These are phyloP conservation scores for Dentipellis sp. DNA, from an alignment of 768 basidiomycete species.

Conservation along the genomic window DNA sequence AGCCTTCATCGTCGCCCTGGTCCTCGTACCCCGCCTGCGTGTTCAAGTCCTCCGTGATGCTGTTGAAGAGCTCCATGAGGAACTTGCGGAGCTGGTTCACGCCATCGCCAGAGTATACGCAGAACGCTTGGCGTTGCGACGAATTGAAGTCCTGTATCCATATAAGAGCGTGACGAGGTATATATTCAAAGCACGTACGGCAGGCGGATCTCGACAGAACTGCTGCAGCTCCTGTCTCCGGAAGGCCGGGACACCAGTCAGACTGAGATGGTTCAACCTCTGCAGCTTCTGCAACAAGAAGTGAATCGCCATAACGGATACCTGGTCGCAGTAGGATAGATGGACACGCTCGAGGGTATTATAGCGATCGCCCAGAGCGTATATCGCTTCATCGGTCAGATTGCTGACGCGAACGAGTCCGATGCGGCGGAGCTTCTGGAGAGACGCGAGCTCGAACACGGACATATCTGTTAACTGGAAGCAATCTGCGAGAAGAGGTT, in stretches of 20 bases:
- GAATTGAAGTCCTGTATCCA: conserved; percentile 75
- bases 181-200: conserved; percentile 37
- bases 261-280: conserved; percentile 87
- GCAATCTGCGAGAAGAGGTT: conserved; percentile 51
- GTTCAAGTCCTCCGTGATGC: conserved; percentile 56
- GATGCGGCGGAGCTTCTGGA: conserved; percentile 88
- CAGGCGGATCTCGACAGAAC: conserved; percentile 84
- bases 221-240: conserved; percentile 75
- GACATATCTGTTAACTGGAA: conserved; percentile 84
- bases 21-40: conserved; percentile 36
- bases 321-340: conserved; percentile 93
- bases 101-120: conserved; percentile 93
- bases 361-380: conserved; percentile 77
- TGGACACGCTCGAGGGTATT: conserved; percentile 91
- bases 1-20: conserved; percentile 41
- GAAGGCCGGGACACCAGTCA: conserved; percentile 96
- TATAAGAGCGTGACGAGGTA: neutral
- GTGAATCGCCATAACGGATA: conserved; percentile 85
- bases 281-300: conserved; percentile 84
- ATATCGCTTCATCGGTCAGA: conserved; percentile 90
- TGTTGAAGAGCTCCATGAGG: conserved; percentile 67
- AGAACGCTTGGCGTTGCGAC: conserved; percentile 83
- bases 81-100: conserved; percentile 75
- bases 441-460: conserved; percentile 79
- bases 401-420: conserved; percentile 91